These are phyloP conservation scores for Caryopteris hybrid DNA, from an alignment of 305 asterid species.

Conservation along the genomic window DNA sequence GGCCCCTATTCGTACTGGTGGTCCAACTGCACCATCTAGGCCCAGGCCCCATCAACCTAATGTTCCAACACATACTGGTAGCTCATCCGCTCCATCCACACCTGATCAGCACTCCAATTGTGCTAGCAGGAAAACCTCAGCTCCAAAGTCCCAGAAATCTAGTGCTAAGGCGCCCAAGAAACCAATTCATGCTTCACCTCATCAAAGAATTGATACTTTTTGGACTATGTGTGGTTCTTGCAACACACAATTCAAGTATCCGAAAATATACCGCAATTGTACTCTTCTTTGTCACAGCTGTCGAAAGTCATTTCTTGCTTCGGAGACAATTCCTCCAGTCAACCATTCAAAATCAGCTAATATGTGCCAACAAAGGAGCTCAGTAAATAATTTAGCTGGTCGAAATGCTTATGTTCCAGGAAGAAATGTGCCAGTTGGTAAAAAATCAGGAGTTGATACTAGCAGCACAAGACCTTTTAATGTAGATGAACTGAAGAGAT, in stretches of 20 bases:
- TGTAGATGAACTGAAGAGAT: not conserved
- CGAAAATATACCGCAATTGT: constrained; percentile 45
- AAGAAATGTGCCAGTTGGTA: too few relatives aligned
- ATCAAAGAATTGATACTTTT: constrained; percentile 49
- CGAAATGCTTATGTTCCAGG: not conserved
- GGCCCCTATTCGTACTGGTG: constrained; percentile 30
- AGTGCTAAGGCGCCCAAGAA: constrained; percentile 21
- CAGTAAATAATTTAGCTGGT: constrained; percentile 20
- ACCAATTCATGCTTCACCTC: constrained; percentile 21
- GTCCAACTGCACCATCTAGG: constrained; percentile 34
- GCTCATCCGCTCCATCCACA: constrained; percentile 26
- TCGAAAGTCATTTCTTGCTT: constrained; percentile 49
- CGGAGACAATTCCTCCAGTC: constrained; percentile 52
- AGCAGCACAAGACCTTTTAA: not conserved
- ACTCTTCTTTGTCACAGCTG: constrained; percentile 70
- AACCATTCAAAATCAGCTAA: constrained; percentile 10
- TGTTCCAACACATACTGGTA: not conserved
- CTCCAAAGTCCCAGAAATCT: constrained; percentile 34
- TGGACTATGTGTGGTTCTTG: constrained; percentile 71
- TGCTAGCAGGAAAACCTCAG: constrained; percentile 25
- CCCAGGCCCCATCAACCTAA: not conserved
- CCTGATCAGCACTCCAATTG: constrained; percentile 35
- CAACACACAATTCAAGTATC: constrained; percentile 62
- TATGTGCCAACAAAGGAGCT: constrained; percentile 12
- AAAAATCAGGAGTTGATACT: not conserved